Percentiles rank a stretch among this genome's conserved stretches.
These are phyloP conservation scores for Acanthamoeba comandoni DNA, from an alignment of 208 protist genomes.

Conservation along the genomic window DNA sequence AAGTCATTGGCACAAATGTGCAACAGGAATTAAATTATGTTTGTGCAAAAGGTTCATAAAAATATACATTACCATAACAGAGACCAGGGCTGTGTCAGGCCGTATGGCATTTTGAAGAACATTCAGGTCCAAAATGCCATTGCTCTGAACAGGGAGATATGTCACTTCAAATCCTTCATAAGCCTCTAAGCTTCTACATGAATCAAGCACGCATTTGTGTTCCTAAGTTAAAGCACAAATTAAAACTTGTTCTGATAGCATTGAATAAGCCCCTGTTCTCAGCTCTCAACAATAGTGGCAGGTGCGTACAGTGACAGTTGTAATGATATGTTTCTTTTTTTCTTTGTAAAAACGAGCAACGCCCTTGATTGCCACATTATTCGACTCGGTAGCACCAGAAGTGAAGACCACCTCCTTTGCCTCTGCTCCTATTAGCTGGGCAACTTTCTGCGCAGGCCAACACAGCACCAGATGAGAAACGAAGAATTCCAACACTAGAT, in stretches of 20 bases:
- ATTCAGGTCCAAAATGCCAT: slow-evolving; percentile 96
- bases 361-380: slow-evolving; percentile 99
- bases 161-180: slow-evolving; percentile 90
- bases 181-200: slow-evolving; percentile 95
- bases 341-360: slow-evolving; percentile 95
- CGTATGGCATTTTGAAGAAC: slow-evolving; percentile 93
- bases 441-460: slow-evolving; percentile 82
- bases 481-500: not conserved
- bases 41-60: too few species aligned
- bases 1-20: not conserved
- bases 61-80: slow-evolving; percentile 92
- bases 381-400: slow-evolving; percentile 98
- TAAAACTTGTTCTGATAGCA: not conserved
- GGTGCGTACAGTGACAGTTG: slow-evolving; percentile 89
- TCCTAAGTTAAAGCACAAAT: slow-evolving; percentile 86
- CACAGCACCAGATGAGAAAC: not conserved
- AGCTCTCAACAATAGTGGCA: not conserved
- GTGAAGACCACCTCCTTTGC: slow-evolving; percentile 99
- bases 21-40: not conserved
- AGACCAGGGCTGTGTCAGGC: slow-evolving; percentile 95
- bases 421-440: slow-evolving; percentile 93
- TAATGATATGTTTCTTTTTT: slow-evolving; percentile 98
- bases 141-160: slow-evolving; percentile 96
- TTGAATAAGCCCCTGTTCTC: not conserved
- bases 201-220: slow-evolving; percentile 99